Percentiles rank a stretch among this genome's conserved stretches.
Evolutionary conservation across 257 asterid genomes (phyloP).

Genomic region (Solanum clarkiae): DNA sequence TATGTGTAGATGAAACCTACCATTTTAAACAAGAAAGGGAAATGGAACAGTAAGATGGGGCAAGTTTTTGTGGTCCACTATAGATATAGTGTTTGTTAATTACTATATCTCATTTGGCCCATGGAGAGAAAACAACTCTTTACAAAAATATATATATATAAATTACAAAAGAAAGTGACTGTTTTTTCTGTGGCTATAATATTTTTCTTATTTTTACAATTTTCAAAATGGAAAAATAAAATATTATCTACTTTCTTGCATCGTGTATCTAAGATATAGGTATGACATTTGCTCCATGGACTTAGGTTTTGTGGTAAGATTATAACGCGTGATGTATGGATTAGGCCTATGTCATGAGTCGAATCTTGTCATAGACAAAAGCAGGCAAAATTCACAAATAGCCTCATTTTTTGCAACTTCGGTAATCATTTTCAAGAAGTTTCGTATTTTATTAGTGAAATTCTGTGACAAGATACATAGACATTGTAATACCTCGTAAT

Average conservation of each 20-base stretch:
- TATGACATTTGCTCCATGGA: background rate
- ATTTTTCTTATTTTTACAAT: background rate
- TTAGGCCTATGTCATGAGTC: background rate
- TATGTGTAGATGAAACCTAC: slow-evolving; percentile 6
- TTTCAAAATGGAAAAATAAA: background rate
- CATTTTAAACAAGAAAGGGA: slow-evolving; percentile 5
- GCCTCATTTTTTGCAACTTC: background rate
- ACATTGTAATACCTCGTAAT: no score
- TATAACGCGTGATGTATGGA: background rate
- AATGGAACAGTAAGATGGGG: background rate
- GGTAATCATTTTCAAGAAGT: background rate
- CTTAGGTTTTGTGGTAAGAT: background rate
- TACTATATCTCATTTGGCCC: background rate
- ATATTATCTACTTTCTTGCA: background rate
- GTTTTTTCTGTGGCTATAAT: background rate
- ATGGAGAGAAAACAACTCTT: background rate
- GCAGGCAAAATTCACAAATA: background rate
- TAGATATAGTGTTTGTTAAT: background rate
- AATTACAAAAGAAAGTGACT: background rate
- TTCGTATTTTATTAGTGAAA: background rate
- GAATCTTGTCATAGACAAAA: background rate
- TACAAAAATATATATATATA: background rate
- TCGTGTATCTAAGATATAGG: background rate
- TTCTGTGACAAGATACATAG: background rate
- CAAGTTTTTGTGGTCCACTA: background rate